Percentiles rank a stretch among this genome's conserved stretches.
phyloP scores from a whole-genome alignment of 805 yeast genomes.

The Yarrowia deformans region DNA sequence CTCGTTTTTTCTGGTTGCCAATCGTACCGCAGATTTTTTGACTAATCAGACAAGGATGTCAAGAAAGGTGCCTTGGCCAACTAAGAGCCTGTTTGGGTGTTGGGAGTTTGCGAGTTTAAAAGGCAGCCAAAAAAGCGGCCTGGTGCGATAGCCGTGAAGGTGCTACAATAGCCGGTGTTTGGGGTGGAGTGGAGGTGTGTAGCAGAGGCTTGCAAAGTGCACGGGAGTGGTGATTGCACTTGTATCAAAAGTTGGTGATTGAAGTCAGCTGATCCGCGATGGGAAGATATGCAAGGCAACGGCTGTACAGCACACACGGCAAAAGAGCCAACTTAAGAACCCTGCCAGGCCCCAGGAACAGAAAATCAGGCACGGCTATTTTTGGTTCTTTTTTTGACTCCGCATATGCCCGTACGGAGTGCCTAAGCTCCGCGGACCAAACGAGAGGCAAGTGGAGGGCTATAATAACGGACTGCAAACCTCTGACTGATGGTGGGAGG shows the following conservation, averaged over 20 bases:
- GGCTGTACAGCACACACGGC: conserved; percentile 4
- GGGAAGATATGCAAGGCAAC: neutral
- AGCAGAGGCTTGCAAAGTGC: too few relatives aligned
- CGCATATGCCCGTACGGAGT: neutral
- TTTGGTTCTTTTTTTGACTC: conserved; percentile 15
- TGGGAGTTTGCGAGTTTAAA: conserved; percentile 32
- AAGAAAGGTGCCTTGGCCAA: neutral
- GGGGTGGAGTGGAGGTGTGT: neutral
- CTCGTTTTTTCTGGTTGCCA: neutral
- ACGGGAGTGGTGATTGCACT: too few relatives aligned
- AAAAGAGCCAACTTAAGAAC: conserved; percentile 12
- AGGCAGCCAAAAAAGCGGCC: neutral
- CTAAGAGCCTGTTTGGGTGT: conserved; percentile 7
- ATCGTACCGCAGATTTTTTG: conserved; percentile 11
- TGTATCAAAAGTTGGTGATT: too few relatives aligned
- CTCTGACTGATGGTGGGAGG: too few relatives aligned
- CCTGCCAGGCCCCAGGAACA: conserved; percentile 25
- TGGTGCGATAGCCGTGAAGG: neutral
- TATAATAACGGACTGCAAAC: too few relatives aligned
- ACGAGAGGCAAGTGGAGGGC: too few relatives aligned
- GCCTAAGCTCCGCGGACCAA: conserved; percentile 15
- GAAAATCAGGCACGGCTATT: conserved; percentile 33
- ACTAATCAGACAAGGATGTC: conserved; percentile 15
- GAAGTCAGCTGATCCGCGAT: too few relatives aligned
- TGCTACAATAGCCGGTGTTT: too few relatives aligned